Percentiles rank a stretch among this genome's conserved stretches.
Evolutionary conservation across 805 yeast genomes (phyloP).

Genomic region (Pichia heedii): DNA sequence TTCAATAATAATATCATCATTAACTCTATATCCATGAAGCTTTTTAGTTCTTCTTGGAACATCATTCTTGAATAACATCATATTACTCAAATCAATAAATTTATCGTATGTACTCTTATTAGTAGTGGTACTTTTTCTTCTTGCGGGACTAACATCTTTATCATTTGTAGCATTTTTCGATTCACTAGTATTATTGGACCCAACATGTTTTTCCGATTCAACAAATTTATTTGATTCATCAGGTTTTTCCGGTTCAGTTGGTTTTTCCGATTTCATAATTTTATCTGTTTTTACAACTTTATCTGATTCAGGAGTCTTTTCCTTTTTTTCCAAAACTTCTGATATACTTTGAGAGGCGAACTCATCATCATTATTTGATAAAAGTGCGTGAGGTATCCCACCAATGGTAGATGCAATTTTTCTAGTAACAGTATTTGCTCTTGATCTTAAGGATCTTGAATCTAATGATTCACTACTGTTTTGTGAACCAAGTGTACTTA

Average conservation of each 20-base stretch:
- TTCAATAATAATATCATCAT: constrained; percentile 72
- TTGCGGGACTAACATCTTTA: background rate
- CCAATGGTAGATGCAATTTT: constrained; percentile 9
- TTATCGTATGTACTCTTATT: constrained; percentile 5
- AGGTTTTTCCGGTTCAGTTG: too few relatives aligned
- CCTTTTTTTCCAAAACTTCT: background rate
- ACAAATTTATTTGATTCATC: too few relatives aligned
- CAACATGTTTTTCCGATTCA: too few relatives aligned
- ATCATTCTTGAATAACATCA: constrained; percentile 3
- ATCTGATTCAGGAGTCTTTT: too few relatives aligned
- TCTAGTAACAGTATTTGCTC: constrained; percentile 7
- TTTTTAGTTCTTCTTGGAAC: constrained; percentile 15
- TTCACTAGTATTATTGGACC: too few relatives aligned
- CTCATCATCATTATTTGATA: background rate
- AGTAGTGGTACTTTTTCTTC: background rate
- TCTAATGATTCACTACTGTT: background rate
- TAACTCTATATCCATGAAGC: constrained; percentile 69
- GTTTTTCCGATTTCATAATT: too few relatives aligned
- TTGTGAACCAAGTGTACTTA: constrained; percentile 3
- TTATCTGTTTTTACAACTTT: too few relatives aligned
- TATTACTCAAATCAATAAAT: constrained; percentile 6
- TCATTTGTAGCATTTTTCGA: background rate
- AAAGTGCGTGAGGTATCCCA: background rate
- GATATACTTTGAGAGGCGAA: background rate
- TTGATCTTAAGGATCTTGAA: constrained; percentile 1